Evolutionary conservation across 768 basidiomycete genomes (phyloP).

Genomic region (Psilocybe cyanescens): DNA sequence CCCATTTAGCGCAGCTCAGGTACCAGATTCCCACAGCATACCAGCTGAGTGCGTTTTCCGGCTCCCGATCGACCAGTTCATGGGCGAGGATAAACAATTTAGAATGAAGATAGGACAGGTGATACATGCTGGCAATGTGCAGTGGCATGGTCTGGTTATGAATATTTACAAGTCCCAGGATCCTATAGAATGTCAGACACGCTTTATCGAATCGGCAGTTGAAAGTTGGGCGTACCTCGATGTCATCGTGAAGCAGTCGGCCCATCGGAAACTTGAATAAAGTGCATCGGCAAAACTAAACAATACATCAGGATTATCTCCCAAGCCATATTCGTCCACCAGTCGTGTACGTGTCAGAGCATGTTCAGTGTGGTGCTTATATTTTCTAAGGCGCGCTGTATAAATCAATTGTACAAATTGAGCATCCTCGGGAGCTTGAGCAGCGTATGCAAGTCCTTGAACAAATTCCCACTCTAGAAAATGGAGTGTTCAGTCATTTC

Average conservation of each 20-base stretch:
- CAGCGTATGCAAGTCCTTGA: constrained; percentile 77
- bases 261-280: constrained; percentile 88
- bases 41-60: constrained; percentile 93
- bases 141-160: constrained; percentile 91
- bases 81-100: constrained; percentile 96
- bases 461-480: constrained; percentile 93
- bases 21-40: constrained; percentile 99
- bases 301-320: constrained; percentile 92
- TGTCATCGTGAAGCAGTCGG: constrained; percentile 92
- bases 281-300: constrained; percentile 90
- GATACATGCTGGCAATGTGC: constrained; percentile 98
- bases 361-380: constrained; percentile 84
- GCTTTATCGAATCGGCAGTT: not conserved
- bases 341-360: constrained; percentile 78
- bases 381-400: constrained; percentile 88
- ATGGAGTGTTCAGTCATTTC: not conserved
- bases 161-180: constrained; percentile 80
- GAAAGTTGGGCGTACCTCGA: constrained; percentile 52
- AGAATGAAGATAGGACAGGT: constrained; percentile 88
- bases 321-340: constrained; percentile 80
- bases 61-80: constrained; percentile 93
- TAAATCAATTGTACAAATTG: constrained; percentile 94
- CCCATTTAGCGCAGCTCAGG: constrained; percentile 83
- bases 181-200: constrained; percentile 49
- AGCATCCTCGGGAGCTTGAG: constrained; percentile 87